Evolutionary conservation across 2,329 filamentous ascomycete genomes (phyloP).

Genomic region (Rhexocercosporidium sp.): DNA sequence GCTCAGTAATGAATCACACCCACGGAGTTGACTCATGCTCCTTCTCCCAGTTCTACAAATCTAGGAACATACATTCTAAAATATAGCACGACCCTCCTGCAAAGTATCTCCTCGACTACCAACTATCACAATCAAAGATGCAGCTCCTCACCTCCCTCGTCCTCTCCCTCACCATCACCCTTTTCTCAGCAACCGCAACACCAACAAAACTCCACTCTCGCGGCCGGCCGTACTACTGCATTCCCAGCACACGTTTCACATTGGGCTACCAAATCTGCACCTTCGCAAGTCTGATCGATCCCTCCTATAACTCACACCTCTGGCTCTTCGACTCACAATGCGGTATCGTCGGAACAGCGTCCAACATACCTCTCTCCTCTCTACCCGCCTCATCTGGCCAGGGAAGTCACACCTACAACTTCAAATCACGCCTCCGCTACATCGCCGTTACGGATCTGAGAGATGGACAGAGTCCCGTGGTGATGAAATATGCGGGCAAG

Average conservation of each 20-base stretch:
- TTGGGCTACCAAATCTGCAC: conserved; percentile 7
- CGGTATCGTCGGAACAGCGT: not conserved
- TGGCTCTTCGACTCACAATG: conserved; percentile 8
- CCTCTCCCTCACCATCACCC: not conserved
- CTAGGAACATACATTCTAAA: too few species aligned
- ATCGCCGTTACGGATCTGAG: not conserved
- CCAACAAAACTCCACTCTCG: not conserved
- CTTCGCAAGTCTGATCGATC: not conserved
- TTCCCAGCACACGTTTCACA: not conserved
- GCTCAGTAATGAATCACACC: too few species aligned
- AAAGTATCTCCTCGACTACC: not conserved
- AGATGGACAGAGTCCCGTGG: conserved; percentile 3
- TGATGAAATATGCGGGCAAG: conserved; percentile 6
- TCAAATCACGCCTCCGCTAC: not conserved
- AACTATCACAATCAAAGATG: not conserved
- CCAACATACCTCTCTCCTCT: not conserved
- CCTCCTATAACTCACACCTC: not conserved
- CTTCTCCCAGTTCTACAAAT: too few species aligned
- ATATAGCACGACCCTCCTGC: too few species aligned
- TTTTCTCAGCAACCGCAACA: not conserved
- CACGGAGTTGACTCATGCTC: too few species aligned
- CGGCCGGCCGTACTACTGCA: not conserved
- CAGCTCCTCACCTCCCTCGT: not conserved
- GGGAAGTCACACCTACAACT: not conserved
- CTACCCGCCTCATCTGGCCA: not conserved